phyloP scores from a whole-genome alignment of 768 basidiomycete species.

The Hypsizygus marmoreus region DNA sequence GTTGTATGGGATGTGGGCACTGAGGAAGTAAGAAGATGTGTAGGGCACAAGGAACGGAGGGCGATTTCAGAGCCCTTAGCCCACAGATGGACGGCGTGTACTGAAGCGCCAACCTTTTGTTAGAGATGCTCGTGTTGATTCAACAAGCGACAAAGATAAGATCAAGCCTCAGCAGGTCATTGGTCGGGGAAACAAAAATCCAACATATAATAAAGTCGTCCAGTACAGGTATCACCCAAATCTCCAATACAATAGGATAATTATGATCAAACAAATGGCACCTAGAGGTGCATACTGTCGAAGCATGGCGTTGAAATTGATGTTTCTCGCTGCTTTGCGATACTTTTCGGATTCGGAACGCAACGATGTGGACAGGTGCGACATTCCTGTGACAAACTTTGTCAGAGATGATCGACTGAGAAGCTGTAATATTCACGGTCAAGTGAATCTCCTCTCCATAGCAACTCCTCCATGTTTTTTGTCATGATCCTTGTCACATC shows the following conservation, averaged over 20 bases:
- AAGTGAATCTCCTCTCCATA: constrained; percentile 97
- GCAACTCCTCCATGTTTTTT: constrained; percentile 99
- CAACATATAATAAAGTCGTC: constrained; percentile 6
- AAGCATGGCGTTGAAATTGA: constrained; percentile 92
- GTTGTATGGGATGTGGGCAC: not conserved
- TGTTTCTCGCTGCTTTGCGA: constrained; percentile 90
- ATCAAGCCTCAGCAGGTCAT: constrained; percentile 12
- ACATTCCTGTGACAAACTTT: constrained; percentile 76
- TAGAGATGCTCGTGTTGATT: no score
- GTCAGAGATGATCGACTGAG: not conserved
- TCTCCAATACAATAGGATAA: constrained; percentile 80
- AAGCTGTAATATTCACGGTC: constrained; percentile 64
- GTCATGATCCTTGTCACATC: constrained; percentile 99
- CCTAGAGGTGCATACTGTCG: constrained; percentile 95
- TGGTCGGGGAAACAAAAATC: constrained; percentile 6
- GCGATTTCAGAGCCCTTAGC: constrained; percentile 8
- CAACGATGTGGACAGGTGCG: constrained; percentile 90
- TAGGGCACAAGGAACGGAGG: no score
- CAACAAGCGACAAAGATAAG: constrained; percentile 17
- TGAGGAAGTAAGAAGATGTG: constrained; percentile 1
- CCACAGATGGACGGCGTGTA: not conserved
- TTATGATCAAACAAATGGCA: constrained; percentile 75
- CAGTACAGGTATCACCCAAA: constrained; percentile 51
- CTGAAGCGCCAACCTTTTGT: no score
- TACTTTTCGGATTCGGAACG: constrained; percentile 98